phyloP scores from a whole-genome alignment of 1,284 basidiomycete species.

The Clitocybe nebularis region DNA sequence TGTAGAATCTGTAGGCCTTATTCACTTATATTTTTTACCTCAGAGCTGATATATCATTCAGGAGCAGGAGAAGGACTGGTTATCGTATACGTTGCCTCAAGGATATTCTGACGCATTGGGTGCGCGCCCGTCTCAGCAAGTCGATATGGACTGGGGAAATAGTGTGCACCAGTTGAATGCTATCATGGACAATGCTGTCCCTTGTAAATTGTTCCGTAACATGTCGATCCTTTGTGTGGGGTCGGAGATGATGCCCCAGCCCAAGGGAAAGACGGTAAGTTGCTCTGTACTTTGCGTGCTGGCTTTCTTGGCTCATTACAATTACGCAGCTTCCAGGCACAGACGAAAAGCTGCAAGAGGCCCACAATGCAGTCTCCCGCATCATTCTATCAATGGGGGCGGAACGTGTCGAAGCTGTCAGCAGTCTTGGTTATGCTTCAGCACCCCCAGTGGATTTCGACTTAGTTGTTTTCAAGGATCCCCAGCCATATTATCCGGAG shows the following conservation, averaged over 20 bases:
- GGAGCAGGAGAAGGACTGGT: constrained; percentile 53
- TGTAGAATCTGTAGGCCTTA: constrained; percentile 33
- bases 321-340: constrained; percentile 18
- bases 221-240: constrained; percentile 56
- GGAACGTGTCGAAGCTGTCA: constrained; percentile 53
- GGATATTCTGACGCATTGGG: constrained; percentile 55
- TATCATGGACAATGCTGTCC: constrained; percentile 53
- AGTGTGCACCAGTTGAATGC: constrained; percentile 47
- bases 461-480: constrained; percentile 63
- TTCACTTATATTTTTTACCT: not conserved
- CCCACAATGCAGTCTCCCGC: constrained; percentile 30
- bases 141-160: constrained; percentile 71
- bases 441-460: constrained; percentile 36
- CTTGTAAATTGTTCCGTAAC: constrained; percentile 50
- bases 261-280: constrained; percentile 36
- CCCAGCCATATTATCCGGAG: constrained; percentile 25
- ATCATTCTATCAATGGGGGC: constrained; percentile 78
- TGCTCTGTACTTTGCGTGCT: not conserved
- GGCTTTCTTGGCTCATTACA: constrained; percentile 3
- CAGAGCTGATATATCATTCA: constrained; percentile 16
- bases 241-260: constrained; percentile 46
- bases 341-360: constrained; percentile 29
- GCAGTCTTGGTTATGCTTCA: constrained; percentile 31
- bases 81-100: constrained; percentile 59
- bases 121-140: constrained; percentile 60